Evolutionary conservation across 2,329 filamentous ascomycete species (phyloP), one percentile per base, ranked within the genome.

Genomic region (Fusarium piperis): DNA sequence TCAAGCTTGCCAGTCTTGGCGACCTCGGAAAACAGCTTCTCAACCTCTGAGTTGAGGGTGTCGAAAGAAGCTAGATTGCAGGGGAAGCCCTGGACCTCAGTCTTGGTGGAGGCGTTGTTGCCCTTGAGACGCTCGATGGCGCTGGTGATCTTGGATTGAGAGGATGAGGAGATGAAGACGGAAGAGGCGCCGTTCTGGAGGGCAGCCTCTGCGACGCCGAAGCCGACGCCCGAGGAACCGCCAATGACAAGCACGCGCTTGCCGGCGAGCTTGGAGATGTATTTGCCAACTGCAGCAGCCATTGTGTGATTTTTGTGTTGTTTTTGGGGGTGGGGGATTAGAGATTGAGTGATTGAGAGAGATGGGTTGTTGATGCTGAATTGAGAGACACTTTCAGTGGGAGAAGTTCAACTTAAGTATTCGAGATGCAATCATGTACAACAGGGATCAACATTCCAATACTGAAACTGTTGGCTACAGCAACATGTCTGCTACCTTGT

Each of bases 211-310:
- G 73, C 72, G 16, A 74, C 73, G 8, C 68, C 73, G 2, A 74
- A 74, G 10, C 73, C 73, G 13, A 74, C 72, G 18, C 73, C 73
- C 16, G 70, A 70, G 20, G 70, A 66, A 13, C 72, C 74, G 9
- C 72, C 74, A 16, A 76, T 74, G 63, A 76, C 59, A 1, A 75
- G 71, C 7, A 75, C 69, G n/a, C 71, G 71, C 4, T 64, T 70
- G 15, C 71, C 71, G 8, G 67, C 58, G 26, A 74, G 71, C 65
- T 74, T 74, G 44, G 69, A 72, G 26, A 70, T 58, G 58, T 72
- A 72, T 35, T 67, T 15, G 11, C 69, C 69, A 13, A 72, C 16
- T 35, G 61, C 15, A 23, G 69, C 56, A 13, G 69, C 65, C 69
- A 72, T 72, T 58, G 20, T 70, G 46, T 18, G 59, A n/a, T 38